Conservation (phyloP, 495 filamentous ascomycete species). For the Pseudevernia furfuracea region DNA sequence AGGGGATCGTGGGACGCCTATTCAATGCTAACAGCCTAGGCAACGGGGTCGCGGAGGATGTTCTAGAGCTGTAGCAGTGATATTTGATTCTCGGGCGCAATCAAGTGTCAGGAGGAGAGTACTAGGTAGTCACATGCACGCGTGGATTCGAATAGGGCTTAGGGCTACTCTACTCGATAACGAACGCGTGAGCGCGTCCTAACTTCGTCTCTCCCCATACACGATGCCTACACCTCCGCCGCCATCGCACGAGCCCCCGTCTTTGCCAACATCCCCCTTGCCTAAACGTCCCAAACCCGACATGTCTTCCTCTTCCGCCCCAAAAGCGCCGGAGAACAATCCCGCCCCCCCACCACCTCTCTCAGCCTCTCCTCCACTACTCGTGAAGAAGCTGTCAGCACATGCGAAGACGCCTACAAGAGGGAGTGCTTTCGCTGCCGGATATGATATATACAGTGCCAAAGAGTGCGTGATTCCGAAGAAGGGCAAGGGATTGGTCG, state of each 20-base stretch:
- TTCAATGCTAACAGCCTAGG: neutral
- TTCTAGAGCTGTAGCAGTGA: neutral
- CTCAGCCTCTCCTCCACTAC: constrained; percentile 49
- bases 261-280: constrained; percentile 53
- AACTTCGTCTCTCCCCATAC: neutral
- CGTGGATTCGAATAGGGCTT: constrained; percentile 6
- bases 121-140: neutral
- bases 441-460: constrained; percentile 84
- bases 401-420: constrained; percentile 72
- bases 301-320: constrained; percentile 28
- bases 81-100: neutral
- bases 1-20: neutral
- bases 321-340: constrained; percentile 31
- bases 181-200: constrained; percentile 9
- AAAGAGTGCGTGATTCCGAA: constrained; percentile 66
- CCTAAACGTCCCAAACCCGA: constrained; percentile 55
- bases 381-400: constrained; percentile 76
- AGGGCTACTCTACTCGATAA: constrained; percentile 2
- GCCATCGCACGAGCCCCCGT: constrained; percentile 33
- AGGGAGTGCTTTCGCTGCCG: constrained; percentile 81
- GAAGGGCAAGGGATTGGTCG: constrained; percentile 75
- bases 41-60: neutral
- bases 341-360: constrained; percentile 24
- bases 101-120: too few species aligned
- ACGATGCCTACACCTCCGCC: constrained; percentile 21